Evolutionary conservation across 1,284 basidiomycete species (phyloP).

Genomic region (Cryptococcus maquisensis): DNA sequence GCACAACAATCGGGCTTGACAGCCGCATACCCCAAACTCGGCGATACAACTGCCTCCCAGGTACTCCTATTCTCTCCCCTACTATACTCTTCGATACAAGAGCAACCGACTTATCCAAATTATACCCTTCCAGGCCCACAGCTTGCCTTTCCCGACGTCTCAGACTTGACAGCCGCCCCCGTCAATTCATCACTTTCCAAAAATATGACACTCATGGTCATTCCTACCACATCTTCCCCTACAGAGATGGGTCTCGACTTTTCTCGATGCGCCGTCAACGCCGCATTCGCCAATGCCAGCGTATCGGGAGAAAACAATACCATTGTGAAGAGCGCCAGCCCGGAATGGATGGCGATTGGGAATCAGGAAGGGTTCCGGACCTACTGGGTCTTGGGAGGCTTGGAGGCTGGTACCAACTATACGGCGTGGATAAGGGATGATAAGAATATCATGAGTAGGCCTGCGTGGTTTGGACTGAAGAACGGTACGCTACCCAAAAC

Average conservation of each 20-base stretch:
- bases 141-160: constrained; percentile 50
- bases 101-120: constrained; percentile 65
- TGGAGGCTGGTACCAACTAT: constrained; percentile 39
- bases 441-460: constrained; percentile 25
- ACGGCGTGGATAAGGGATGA: constrained; percentile 38
- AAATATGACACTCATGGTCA: constrained; percentile 35
- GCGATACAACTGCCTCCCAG: constrained; percentile 70
- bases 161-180: constrained; percentile 42
- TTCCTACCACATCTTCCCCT: constrained; percentile 56
- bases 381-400: constrained; percentile 26
- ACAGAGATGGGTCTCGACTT: constrained; percentile 39
- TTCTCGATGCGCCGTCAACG: constrained; percentile 43
- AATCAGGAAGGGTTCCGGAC: constrained; percentile 34
- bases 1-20: constrained; percentile 42
- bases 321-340: constrained; percentile 12
- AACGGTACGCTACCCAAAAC: constrained; percentile 20
- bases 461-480: constrained; percentile 45
- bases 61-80: constrained; percentile 71
- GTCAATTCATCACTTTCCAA: constrained; percentile 57
- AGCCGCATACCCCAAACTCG: constrained; percentile 57
- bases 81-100: constrained; percentile 47
- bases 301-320: constrained; percentile 13
- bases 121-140: constrained; percentile 68
- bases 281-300: constrained; percentile 20
- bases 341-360: constrained; percentile 28